Evolutionary conservation across 495 filamentous ascomycete genomes (phyloP).

Genomic region (Aspergillus haitiensis): DNA sequence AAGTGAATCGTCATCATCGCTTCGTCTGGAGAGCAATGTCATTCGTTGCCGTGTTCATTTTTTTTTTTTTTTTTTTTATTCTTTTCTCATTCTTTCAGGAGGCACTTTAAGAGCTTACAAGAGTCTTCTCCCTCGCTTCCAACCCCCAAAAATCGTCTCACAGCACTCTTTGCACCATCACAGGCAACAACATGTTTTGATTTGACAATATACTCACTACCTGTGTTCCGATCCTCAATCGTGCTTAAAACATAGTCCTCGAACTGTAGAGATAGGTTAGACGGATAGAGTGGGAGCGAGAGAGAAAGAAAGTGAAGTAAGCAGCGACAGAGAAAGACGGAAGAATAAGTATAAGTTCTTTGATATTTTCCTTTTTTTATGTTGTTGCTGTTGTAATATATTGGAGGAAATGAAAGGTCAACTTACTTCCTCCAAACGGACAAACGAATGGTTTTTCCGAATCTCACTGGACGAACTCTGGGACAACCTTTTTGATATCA

Average conservation of each 20-base stretch:
- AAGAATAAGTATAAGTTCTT: no score
- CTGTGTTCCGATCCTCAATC: conserved; percentile 22
- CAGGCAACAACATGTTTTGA: conserved; percentile 37
- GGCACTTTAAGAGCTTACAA: conserved; percentile 21
- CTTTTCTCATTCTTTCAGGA: background rate
- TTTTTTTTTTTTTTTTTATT: background rate
- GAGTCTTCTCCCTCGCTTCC: conserved; percentile 41
- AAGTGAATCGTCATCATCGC: conserved; percentile 52
- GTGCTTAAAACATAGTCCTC: conserved; percentile 23
- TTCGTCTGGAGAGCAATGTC: conserved; percentile 26
- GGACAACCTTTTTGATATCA: conserved; percentile 1
- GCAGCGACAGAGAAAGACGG: no score
- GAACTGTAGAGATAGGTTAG: conserved; percentile 9
- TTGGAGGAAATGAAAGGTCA: background rate
- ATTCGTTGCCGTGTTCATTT: background rate
- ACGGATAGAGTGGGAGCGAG: background rate
- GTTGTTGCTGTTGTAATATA: no score
- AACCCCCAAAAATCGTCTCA: conserved; percentile 34
- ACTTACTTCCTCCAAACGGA: conserved; percentile 24
- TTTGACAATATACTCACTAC: conserved; percentile 22
- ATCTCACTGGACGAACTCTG: conserved; percentile 20
- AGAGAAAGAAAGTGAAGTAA: no score
- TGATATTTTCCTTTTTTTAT: no score
- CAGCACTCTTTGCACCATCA: conserved; percentile 40
- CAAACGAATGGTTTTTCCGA: conserved; percentile 29